Evolutionary conservation across 345 rosid genomes (phyloP), one percentile per base, ranked within the genome.

Genomic region (Aurinia saxatilis): DNA sequence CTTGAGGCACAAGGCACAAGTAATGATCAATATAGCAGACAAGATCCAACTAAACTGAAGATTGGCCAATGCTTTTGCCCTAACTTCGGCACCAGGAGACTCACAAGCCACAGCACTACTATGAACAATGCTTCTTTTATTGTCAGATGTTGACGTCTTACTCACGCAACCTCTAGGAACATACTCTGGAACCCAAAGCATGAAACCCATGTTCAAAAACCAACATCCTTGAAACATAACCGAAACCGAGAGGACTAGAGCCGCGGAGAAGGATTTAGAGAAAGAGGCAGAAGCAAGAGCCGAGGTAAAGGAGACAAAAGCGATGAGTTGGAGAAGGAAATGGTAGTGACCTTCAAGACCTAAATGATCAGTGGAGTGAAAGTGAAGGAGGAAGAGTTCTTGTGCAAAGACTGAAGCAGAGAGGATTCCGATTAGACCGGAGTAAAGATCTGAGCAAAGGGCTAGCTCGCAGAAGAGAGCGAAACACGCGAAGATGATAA

Each of bases 31-130:
- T 48, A 88, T 78, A 27, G 78, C 85, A 1, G 79, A 68, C 53
- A 88, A 76, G 45, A 84, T 84, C 98, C 96, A 91, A 75, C 96
- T 91, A 77, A 88, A 91, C 74, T 91, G 98, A 76, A 91, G 56
- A 72, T 91, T 88, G 9, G 92, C 90, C 29, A 88, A 73, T 21
- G 90, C 90, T 66, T 81, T 79, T 9, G 98, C 95, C 60, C 95
- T 75, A 2, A 40, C 14, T 53, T 83, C 92, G 17, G 95, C 90
- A 17, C 51, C 85, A 7, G 45, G 63, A 2, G 96, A 80, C 17
- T 56, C 73, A 40, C 96, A 91, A 16, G 68, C 68, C 9, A 88
- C 84, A 0, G 90, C 88, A 42, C 85, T 85, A 56, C 82, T 84
- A 19, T 66, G 87, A 38, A 52, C 83, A 66, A 78, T 63, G 29